Conservation (phyloP, 176 grass and related monocot genomes). For the Ensete ventricosum region DNA sequence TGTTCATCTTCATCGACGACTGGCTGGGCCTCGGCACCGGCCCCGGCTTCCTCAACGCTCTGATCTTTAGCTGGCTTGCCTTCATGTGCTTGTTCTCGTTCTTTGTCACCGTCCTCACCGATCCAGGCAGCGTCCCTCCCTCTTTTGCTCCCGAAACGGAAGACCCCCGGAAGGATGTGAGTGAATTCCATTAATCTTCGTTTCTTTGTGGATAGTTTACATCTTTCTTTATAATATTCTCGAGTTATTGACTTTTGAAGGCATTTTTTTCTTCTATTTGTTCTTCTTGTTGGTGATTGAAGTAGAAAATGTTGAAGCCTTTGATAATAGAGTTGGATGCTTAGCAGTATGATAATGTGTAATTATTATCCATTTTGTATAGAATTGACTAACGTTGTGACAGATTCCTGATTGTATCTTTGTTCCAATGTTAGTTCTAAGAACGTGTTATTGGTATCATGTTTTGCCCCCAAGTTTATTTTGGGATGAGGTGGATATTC, state of each 20-base stretch:
- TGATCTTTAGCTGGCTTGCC: slow-evolving; percentile 44
- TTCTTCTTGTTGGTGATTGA: background rate
- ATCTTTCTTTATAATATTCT: too few species aligned
- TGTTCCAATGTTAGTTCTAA: too few species aligned
- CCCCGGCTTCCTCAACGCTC: slow-evolving; percentile 42
- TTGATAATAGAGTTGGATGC: background rate
- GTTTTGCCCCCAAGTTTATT: too few species aligned
- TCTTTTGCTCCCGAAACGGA: slow-evolving; percentile 51
- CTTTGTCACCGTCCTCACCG: slow-evolving; percentile 35
- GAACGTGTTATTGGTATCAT: too few species aligned
- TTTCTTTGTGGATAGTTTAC: slow-evolving; percentile 6
- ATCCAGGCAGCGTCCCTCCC: slow-evolving; percentile 55
- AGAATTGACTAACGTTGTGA: too few species aligned
- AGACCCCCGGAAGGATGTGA: slow-evolving; percentile 50
- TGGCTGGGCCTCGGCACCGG: slow-evolving; percentile 56
- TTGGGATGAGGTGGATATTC: too few species aligned
- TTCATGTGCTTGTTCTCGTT: slow-evolving; percentile 67
- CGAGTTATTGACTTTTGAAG: too few species aligned
- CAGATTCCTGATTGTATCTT: too few species aligned
- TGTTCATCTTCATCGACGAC: slow-evolving; percentile 68
- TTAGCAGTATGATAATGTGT: too few species aligned
- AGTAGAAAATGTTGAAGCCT: background rate
- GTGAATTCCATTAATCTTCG: slow-evolving; percentile 6
- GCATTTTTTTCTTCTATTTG: background rate
- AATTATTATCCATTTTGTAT: too few species aligned